Base-by-base conservation (phyloP, 345 rosid species). In the Toxicodendron radicans region DNA sequence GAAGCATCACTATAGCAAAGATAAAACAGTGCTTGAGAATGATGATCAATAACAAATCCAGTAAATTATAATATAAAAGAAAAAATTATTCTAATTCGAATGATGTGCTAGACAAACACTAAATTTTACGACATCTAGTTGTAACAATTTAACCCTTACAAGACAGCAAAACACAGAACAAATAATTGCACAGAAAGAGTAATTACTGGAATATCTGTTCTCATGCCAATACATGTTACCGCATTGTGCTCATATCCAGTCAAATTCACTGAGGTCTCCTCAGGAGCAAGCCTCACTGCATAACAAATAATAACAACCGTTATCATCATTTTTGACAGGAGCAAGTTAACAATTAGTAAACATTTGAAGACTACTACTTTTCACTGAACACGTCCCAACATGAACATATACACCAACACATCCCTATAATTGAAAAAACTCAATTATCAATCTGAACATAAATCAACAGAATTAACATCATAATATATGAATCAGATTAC, bases 261-360 rank as follows among this genome's bases (percentile, higher is more conserved):
- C 88, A 90, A 64, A 82, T 79, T 73, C 32, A 53, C 74, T 51
- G 97, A 89, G 10, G 80, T 86, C 83, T 93, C 98, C 87, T 91
- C 97, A 6, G 98, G 90, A 71, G 96, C 90, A 82, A 90, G 97
- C 85, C 99, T 93, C 90, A 93, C 97, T 93, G 86, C 82, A 93
- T 11, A 62, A 68, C 71, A 17, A 65, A 68, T 18, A 45, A 51
- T 8, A 63, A 62, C 32, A 56, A 17, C 16, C 54, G 23, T 27
- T 13, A 73, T 5, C 21, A 21, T 12, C 41, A 20, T 70, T 33
- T 65, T 41, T 13, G 41, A 30, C 24, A 18, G 13, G 51, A 73
- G 68, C 75, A 51, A 72, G 58, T 67, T 52, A 32, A 45, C 3
- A 14, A 62, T 48, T 20, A 18, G 18, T 65, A 5, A 24, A 58